These are phyloP conservation scores for Marasmius oreades DNA, from an alignment of 1,284 basidiomycete genomes.

Conservation along the genomic window DNA sequence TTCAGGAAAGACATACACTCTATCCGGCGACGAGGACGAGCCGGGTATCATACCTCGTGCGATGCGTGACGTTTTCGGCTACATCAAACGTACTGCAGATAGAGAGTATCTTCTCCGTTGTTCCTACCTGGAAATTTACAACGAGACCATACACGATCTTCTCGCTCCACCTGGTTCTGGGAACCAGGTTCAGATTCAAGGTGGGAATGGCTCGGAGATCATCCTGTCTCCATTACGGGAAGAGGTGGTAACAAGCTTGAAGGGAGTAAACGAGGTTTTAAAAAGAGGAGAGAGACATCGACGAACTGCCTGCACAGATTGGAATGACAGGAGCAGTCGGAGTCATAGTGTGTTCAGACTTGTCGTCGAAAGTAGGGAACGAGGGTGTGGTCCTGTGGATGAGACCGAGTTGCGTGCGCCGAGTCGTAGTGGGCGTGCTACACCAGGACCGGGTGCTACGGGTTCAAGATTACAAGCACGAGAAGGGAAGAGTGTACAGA, in stretches of 20 bases:
- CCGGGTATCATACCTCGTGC: slow-evolving; percentile 95
- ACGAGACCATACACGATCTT: slow-evolving; percentile 88
- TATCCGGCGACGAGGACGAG: slow-evolving; percentile 78
- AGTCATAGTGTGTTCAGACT: slow-evolving; percentile 93
- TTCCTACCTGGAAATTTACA: slow-evolving; percentile 96
- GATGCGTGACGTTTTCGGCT: slow-evolving; percentile 81
- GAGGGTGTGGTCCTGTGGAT: slow-evolving; percentile 32
- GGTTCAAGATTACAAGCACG: slow-evolving; percentile 66
- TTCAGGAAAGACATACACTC: slow-evolving; percentile 91
- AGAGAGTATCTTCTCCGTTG: slow-evolving; percentile 93
- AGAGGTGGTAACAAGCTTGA: slow-evolving; percentile 89
- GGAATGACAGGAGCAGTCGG: slow-evolving; percentile 92
- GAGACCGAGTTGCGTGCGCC: not conserved
- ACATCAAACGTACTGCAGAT: slow-evolving; percentile 67
- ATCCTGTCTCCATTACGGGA: slow-evolving; percentile 76
- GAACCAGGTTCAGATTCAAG: slow-evolving; percentile 70
- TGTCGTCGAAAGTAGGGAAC: slow-evolving; percentile 78
- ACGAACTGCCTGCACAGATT: slow-evolving; percentile 92
- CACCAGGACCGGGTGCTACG: slow-evolving; percentile 31
- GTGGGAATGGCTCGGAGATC: slow-evolving; percentile 57
- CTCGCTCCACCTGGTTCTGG: slow-evolving; percentile 68
- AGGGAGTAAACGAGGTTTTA: slow-evolving; percentile 82
- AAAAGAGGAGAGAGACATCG: slow-evolving; percentile 84
- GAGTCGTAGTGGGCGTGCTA: slow-evolving; percentile 3
- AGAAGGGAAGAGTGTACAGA: slow-evolving; percentile 74